Conservation (phyloP, 2,329 filamentous ascomycete species). For the Trichoderma harzianum region DNA sequence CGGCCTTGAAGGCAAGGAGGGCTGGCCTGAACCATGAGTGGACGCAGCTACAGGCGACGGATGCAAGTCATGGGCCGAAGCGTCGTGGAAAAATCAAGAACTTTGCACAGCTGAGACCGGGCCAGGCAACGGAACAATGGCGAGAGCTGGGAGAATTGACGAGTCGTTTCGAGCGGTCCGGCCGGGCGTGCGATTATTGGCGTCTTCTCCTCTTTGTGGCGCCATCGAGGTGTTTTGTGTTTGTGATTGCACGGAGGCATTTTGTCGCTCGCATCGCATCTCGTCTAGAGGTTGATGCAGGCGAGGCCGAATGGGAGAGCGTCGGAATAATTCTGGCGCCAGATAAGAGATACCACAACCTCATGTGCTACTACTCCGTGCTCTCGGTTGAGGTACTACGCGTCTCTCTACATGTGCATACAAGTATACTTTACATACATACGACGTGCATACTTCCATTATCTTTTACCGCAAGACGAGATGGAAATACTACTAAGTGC, state of each 20-base stretch:
- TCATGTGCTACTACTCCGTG: neutral
- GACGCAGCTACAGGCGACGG: neutral
- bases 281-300: neutral
- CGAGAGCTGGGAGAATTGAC: neutral
- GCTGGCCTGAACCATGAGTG: slow-evolving; percentile 8
- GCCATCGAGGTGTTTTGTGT: neutral
- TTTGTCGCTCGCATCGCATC: neutral
- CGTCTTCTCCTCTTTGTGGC: slow-evolving; percentile 1
- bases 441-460: neutral
- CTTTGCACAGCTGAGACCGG: slow-evolving; percentile 5
- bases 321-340: slow-evolving; percentile 12
- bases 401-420: neutral
- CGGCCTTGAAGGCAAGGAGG: slow-evolving; percentile 16
- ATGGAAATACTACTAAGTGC: neutral
- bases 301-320: slow-evolving; percentile 1
- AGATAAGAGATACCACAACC: neutral
- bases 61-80: slow-evolving; percentile 7
- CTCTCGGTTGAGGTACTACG: neutral
- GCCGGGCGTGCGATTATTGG: neutral
- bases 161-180: slow-evolving; percentile 6
- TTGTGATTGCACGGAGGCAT: neutral
- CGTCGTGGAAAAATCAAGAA: neutral
- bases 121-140: neutral
- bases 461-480: neutral
- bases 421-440: neutral